phyloP scores from a whole-genome alignment of 2,329 filamentous ascomycete species.

The Aspergillus quadrilineatus region DNA sequence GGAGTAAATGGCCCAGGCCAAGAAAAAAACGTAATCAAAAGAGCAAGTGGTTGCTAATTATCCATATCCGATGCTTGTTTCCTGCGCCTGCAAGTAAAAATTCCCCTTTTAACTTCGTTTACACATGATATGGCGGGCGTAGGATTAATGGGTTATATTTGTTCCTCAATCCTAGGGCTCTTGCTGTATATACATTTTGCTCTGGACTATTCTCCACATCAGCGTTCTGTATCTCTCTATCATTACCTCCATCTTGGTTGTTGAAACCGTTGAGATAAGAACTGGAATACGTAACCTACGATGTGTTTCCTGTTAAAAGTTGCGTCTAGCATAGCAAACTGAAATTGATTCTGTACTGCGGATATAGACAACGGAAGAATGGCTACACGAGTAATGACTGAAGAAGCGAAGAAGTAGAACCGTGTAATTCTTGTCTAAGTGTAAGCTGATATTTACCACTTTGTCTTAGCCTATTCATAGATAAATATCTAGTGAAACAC shows the following conservation, averaged over 20 bases:
- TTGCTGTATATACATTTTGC: background rate
- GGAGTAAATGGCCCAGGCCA: no score
- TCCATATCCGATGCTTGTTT: background rate
- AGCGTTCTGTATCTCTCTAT: background rate
- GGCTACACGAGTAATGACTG: background rate
- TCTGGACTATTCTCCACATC: background rate
- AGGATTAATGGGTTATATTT: background rate
- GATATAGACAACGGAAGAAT: no score
- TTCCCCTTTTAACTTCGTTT: background rate
- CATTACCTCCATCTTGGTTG: no score
- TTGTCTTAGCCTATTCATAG: background rate
- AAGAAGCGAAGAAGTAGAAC: background rate
- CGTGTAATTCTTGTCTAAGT: background rate
- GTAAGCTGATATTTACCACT: background rate
- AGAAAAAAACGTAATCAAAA: no score
- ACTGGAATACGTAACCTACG: no score
- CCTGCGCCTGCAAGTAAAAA: background rate
- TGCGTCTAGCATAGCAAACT: no score
- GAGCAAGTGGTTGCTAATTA: no score
- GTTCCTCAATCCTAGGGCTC: background rate
- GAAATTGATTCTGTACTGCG: no score
- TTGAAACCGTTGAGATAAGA: no score
- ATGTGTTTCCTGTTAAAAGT: no score
- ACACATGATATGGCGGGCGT: background rate
- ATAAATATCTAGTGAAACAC: background rate